phyloP scores from a whole-genome alignment of 2,329 filamentous ascomycete genomes.

The Talaromyces sp. region DNA sequence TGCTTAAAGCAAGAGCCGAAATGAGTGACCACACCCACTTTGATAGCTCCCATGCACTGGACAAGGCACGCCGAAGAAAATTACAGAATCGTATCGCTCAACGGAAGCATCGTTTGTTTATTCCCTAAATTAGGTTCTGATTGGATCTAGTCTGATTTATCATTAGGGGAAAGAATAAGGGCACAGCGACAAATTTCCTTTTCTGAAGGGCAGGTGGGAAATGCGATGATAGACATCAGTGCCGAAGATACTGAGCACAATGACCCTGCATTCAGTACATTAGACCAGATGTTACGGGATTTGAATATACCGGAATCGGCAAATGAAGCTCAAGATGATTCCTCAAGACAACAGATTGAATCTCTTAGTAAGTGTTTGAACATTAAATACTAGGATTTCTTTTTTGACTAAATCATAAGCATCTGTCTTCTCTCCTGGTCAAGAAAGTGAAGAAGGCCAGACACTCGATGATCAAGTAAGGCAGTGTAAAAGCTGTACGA shows the following conservation, averaged over 20 bases:
- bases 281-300: neutral
- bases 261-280: neutral
- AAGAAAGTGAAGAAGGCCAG: neutral
- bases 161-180: neutral
- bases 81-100: neutral
- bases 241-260: neutral
- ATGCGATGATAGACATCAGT: neutral
- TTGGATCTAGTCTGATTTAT: neutral
- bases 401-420: neutral
- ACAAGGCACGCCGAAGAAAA: neutral
- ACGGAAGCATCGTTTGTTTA: neutral
- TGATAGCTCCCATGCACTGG: neutral
- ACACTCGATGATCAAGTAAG: neutral
- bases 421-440: neutral
- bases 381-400: neutral
- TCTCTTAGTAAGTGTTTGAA: neutral
- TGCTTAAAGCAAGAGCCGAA: neutral
- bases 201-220: neutral
- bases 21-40: neutral
- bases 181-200: neutral
- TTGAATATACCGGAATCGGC: neutral
- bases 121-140: neutral
- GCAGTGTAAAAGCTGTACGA: neutral
- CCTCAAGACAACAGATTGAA: neutral
- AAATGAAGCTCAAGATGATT: neutral